Evolutionary conservation across 306 rosid species (phyloP).

Genomic region (Vachellia collinsii): DNA sequence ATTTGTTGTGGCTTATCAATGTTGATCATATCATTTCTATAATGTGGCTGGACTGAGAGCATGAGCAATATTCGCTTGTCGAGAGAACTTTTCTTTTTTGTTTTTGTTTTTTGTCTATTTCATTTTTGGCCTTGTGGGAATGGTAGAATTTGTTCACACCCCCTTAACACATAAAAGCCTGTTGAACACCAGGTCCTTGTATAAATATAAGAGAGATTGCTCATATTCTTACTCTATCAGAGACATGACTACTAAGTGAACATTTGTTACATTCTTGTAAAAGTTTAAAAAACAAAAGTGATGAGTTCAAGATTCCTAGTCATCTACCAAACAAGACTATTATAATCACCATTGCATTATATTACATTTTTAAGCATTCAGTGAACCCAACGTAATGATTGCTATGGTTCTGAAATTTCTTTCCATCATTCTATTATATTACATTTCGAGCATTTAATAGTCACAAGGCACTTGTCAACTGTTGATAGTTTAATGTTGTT

Average conservation of each 20-base stretch:
- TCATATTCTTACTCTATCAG: neutral
- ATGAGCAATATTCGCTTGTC: neutral
- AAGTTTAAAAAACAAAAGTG: neutral
- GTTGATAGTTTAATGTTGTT: too few species aligned
- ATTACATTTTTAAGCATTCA: too few species aligned
- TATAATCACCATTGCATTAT: too few species aligned
- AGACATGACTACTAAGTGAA: neutral
- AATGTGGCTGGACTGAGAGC: neutral
- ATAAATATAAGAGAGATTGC: neutral
- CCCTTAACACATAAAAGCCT: neutral
- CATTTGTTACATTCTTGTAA: slow-evolving; percentile 1
- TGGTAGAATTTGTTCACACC: neutral
- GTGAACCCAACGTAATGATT: too few species aligned
- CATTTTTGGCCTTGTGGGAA: neutral
- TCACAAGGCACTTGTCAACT: too few species aligned
- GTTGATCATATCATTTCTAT: neutral
- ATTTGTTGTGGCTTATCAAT: neutral
- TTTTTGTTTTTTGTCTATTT: neutral
- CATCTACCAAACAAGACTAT: neutral
- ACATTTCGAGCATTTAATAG: too few species aligned
- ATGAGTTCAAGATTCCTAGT: neutral
- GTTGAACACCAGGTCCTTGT: neutral
- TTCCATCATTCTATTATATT: too few species aligned
- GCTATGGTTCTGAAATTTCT: too few species aligned
- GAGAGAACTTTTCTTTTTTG: neutral